Base-by-base conservation (phyloP, 352 stramenopile genomes). In the Globisporangium heterothallicum region DNA sequence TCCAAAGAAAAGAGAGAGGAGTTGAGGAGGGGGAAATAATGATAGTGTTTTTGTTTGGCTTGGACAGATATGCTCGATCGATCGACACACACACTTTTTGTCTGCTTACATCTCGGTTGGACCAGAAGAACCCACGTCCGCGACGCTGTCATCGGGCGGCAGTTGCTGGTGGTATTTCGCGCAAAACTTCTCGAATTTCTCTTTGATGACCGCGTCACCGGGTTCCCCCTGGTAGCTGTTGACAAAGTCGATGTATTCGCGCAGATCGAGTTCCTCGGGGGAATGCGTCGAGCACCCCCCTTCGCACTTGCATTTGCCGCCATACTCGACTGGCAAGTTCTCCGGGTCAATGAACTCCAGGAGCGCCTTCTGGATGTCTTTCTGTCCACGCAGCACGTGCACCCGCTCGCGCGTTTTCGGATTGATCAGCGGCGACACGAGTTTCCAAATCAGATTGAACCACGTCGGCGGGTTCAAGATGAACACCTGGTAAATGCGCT, bases 381-480 rank as follows among this genome's bases (percentile, higher is more conserved):
- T 87, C 49, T 83, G 61, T 13, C 78, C 72, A 22, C 78, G 68
- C 30, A 86, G 34, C 32, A 86, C 68, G 44, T 84, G 71, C 55
- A 89, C 80, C 45, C 77, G 74, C 48, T 90, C 78, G 22, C 78
- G 74, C 12, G 78, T 90, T 53, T 87, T 86, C 25, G 72, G 65
- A 44, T 88, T 84, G 24, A 90, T 66, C 24, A 87, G 59, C n/a
- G 78, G 77, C 22, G 74, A 80, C 16, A 84, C 73, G 10, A 90
- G 50, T 53, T 88, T 88, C 78, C 78, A 90, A 42, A 90, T 88
- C 25, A 90, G 68, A 49, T 83, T 85, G 45, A 90, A 90, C 79
- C 79, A 90, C 9, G 63, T 56, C 22, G 79, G 79, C 10, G 74
- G 74, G 53, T 90, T 88, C 41, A 90, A 47, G 59, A 90, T 79